Base-by-base conservation (phyloP, 768 basidiomycete species). In the Suillus discolor region DNA sequence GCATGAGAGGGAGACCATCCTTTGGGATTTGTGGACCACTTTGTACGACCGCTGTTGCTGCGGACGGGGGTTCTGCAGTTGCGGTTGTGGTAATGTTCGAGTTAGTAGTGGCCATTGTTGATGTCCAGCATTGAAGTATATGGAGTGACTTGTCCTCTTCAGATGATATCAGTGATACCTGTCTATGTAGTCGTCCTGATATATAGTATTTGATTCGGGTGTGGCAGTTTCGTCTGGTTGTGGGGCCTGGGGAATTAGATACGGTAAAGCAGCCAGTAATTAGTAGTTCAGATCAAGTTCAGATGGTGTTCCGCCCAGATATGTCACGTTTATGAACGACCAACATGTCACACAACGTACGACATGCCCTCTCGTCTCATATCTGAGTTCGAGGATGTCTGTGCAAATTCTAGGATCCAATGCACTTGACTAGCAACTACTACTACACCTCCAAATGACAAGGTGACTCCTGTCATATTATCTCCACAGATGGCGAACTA, bases 1-100 rank as follows among this genome's bases (percentile, higher is more conserved):
- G 78, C 70, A 82, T 75, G 36, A 79, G 71, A n/a, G 79, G 78
- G 45, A 77, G 53, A 61, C 80, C 77, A 18, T 82, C 80, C 71
- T 70, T 74, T 63, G 73, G 73, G 45, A 74, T 41, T 41, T 66
- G 65, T 38, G 39, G 57, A 6, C n/a, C 23, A 36, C 34, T 31
- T 13, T 38, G 61, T 34, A 9, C 18, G 6, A 20, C 16, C 28
- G 59, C 36, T 16, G 61, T 8, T n/a, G 44, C 49, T n/a, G 62
- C 62, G 39, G 70, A 67, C 4, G 34, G 31, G 31, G 31, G 38
- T 31, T 16, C 61, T 38, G 16, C 28, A n/a, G 55, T 6, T 49
- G 47, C 13, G 20, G 31, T 55, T 16, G 49, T 16, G 4, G 28
- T 31, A 36, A 34, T 55, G 12, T 34, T 38, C 9, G 36, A 38